Evolutionary conservation across 164 flowering plant species (phyloP), one percentile per base, ranked within the genome.

Genomic region (Vitis vinifera): DNA sequence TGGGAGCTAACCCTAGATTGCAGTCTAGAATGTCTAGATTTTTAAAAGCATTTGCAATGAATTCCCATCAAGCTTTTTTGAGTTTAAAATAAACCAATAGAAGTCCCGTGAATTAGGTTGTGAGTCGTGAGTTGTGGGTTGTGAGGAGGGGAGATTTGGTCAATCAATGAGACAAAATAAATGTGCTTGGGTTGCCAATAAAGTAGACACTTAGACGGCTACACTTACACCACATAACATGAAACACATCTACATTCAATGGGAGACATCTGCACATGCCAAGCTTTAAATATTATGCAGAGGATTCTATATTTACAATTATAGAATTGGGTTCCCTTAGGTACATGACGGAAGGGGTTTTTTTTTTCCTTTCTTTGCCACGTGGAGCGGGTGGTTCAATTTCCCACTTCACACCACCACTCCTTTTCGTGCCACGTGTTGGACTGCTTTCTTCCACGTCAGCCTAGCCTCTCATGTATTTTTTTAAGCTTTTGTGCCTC

Each of bases 181-280:
- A 80, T 76, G 74, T 76, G 77, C 64, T 67, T 68, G 72, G 74
- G 70, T 73, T 75, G 69, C 72, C 66, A 47, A 66, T 63, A 69
- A 77, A 79, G 81, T 51, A 78, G 73, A 85, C 80, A 75, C 82
- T 51, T 56, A 70, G 80, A 62, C 75, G 86, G 81, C 82, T 72
- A 73, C 55, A 67, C 49, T 76, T 65, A 77, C 77, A 71, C 73
- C 75, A 72, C 67, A 75, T 76, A 72, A 76, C 73, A 75, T 82
- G 68, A 59, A 68, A 77, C 68, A 61, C 59, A 74, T 55, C 71
- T 52, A 55, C 73, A 67, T 60, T 77, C 75, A 74, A 58, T 75
- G 79, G 68, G 75, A 61, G 71, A 77, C 81, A 70, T 75, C 37
- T 83, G 76, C 82, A 80, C 87, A 80, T 83, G 87, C 82, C 69